Conservation (phyloP, 192 early-diverging fungal genomes). For the Mortierella hygrophila region DNA sequence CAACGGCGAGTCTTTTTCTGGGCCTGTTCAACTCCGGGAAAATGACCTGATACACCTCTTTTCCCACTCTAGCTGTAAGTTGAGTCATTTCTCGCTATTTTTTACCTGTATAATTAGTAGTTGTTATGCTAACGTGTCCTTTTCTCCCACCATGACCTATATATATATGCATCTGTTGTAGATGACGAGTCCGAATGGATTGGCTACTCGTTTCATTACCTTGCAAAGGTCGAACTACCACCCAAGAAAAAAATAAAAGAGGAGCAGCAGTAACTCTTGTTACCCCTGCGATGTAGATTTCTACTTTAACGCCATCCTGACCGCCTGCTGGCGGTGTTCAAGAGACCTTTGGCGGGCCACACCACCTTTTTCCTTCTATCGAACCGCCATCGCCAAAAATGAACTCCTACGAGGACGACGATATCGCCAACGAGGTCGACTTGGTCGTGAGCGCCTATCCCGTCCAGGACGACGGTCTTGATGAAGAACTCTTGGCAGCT, state of each 20-base stretch:
- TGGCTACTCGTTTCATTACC: neutral
- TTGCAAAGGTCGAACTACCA: neutral
- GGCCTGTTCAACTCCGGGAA: neutral
- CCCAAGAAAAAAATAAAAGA: neutral
- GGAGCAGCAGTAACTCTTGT: neutral
- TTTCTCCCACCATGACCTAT: neutral
- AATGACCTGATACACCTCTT: neutral
- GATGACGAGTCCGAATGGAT: neutral
- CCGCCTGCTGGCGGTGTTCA: neutral
- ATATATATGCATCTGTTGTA: neutral
- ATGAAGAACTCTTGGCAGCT: conserved; percentile 56
- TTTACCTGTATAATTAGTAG: neutral
- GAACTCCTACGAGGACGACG: conserved; percentile 54
- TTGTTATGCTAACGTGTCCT: neutral
- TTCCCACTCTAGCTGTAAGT: neutral
- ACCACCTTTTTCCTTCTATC: neutral
- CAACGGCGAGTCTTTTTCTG: conserved; percentile 9
- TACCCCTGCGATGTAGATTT: neutral
- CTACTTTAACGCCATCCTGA: neutral
- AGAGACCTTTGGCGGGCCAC: no score
- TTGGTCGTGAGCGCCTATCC: conserved; percentile 55
- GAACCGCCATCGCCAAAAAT: conserved; percentile 17
- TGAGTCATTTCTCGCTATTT: neutral
- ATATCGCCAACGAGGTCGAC: conserved; percentile 55
- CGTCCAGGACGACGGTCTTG: conserved; percentile 53